Conservation (phyloP, 2,329 filamentous ascomycete species). For the Claviceps capensis region DNA sequence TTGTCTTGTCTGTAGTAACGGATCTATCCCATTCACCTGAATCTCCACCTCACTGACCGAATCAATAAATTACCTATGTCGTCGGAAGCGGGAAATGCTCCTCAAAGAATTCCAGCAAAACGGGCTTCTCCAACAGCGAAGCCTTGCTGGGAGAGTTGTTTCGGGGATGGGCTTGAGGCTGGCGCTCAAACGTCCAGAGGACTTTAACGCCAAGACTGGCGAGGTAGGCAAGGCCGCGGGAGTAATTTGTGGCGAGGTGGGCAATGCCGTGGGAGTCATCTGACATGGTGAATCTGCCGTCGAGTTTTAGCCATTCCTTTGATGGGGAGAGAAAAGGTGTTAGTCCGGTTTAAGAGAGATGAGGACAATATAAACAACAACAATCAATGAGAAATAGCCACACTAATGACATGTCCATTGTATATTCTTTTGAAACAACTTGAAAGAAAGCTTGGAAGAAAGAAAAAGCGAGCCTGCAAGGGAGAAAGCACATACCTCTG, state of each 20-base stretch:
- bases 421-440: too few relatives aligned
- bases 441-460: neutral
- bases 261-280: slow-evolving; percentile 87
- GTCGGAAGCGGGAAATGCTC: slow-evolving; percentile 12
- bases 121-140: slow-evolving; percentile 27
- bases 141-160: slow-evolving; percentile 14
- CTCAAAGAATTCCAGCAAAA: slow-evolving; percentile 28
- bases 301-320: slow-evolving; percentile 58
- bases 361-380: too few relatives aligned
- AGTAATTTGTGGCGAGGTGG: slow-evolving; percentile 80
- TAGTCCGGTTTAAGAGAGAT: neutral
- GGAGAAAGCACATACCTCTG: slow-evolving; percentile 41
- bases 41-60: neutral
- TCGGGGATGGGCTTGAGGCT: slow-evolving; percentile 13
- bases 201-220: slow-evolving; percentile 48
- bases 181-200: slow-evolving; percentile 42
- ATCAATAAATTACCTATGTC: too few relatives aligned
- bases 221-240: slow-evolving; percentile 55
- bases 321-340: neutral
- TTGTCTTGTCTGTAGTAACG: neutral
- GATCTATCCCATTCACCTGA: neutral
- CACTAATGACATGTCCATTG: too few relatives aligned
- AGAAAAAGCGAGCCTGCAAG: slow-evolving; percentile 10
- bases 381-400: too few relatives aligned
- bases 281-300: slow-evolving; percentile 76